Base-by-base conservation (phyloP, 495 filamentous ascomycete genomes). In the Endocarpon pusillum region DNA sequence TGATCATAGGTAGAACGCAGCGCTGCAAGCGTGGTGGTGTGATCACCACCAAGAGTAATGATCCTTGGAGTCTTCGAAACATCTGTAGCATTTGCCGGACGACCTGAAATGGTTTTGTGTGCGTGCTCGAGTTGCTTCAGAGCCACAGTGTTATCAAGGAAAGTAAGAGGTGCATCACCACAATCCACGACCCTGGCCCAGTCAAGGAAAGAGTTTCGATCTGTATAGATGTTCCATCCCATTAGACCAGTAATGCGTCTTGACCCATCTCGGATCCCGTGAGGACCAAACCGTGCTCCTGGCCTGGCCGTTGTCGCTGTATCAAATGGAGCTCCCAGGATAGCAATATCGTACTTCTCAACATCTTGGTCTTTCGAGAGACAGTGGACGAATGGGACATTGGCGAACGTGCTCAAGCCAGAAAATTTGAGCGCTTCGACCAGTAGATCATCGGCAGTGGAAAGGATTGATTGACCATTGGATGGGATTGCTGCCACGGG, bases 141-240 rank as follows among this genome's bases (percentile, higher is more conserved):
- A 8, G 65, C 64, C 12, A 65, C 46, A 0, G 59, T 66, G 44
- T 69, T 67, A 39, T 69, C 64, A 19, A 67, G 32, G 40, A 60
- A 58, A 1, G 64, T 68, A 33, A 69, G 37, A 1, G 62, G 63
- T 3, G 58, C 61, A 48, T 69, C 61, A 5, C 63, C 64, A 37
- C 65, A 69, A 37, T 69, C 65, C 8, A 68, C 51, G 3, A 68
- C 47, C 32, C 53, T 58, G 0, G 59, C 61, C 59, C 64, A 67
- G 39, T 54, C 51, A 11, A 45, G 31, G 32, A 59, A 65, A 17
- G 45, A 35, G 34, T 69, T 65, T 32, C 57, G 41, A 2, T 55
- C 59, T 2, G 58, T 62, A 34, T 66, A 59, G 12, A 66, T 52
- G 37, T 38, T 52, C 46, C 48, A 66, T 3, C 45, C 61, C 21